These are phyloP conservation scores for Fomitopsis palustris DNA, from an alignment of 1,284 basidiomycete species.

Conservation along the genomic window DNA sequence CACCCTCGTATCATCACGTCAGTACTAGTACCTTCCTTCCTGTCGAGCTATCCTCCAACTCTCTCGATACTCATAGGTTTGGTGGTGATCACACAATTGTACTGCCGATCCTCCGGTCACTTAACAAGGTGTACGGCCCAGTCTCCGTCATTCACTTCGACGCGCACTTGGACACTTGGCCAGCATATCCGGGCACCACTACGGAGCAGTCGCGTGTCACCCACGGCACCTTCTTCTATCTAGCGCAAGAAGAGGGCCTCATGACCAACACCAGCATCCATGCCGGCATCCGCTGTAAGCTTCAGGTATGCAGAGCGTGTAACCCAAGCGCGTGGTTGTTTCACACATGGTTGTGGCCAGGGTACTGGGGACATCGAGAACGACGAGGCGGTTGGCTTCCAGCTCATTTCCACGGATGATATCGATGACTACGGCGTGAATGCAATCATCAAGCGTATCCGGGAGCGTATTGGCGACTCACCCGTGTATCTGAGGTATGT, in stretches of 20 bases:
- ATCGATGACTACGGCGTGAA: conserved; percentile 68
- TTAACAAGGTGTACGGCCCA: conserved; percentile 71
- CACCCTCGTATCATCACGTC: conserved; percentile 71
- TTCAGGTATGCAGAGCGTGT: conserved; percentile 52
- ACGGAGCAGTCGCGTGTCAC: conserved; percentile 64
- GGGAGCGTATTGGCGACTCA: conserved; percentile 57
- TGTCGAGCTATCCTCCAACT: neutral
- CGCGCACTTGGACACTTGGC: conserved; percentile 72
- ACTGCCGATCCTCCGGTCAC: conserved; percentile 68
- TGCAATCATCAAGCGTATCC: conserved; percentile 60
- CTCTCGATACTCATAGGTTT: conserved; percentile 38
- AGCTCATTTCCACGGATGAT: conserved; percentile 71
- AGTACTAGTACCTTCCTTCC: conserved; percentile 7
- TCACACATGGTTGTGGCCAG: too few species aligned
- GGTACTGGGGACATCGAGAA: conserved; percentile 56
- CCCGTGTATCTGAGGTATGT: conserved; percentile 72
- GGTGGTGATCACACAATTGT: conserved; percentile 82
- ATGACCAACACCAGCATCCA: conserved; percentile 72
- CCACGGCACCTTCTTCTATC: conserved; percentile 76
- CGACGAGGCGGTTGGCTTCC: conserved; percentile 64
- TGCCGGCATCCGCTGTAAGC: conserved; percentile 74
- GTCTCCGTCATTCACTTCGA: conserved; percentile 82
- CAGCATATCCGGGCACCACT: conserved; percentile 46
- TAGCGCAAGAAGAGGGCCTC: conserved; percentile 71
- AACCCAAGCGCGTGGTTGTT: too few species aligned